A percentile compares a stretch with the other conserved stretches of the same genome.
phyloP scores from a whole-genome alignment of 2,329 filamentous ascomycete genomes.

The Neonectria faginata region DNA sequence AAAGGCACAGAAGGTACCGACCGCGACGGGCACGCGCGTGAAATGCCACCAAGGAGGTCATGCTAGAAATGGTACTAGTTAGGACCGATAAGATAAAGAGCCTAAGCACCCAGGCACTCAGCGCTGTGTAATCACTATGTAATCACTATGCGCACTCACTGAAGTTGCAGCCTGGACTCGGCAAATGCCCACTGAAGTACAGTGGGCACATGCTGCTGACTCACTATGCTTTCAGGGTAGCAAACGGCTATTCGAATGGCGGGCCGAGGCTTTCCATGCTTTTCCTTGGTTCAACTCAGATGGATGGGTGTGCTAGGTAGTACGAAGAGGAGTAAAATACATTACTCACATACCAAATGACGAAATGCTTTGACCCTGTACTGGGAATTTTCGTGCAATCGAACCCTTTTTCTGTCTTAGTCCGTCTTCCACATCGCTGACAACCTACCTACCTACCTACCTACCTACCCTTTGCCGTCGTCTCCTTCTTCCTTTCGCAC shows the following conservation, averaged over 20 bases:
- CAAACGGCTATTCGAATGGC: not conserved
- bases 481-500: slow-evolving; percentile 4
- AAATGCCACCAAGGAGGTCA: not conserved
- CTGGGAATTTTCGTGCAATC: not conserved
- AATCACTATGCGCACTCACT: not conserved
- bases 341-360: slow-evolving; percentile 25
- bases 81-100: slow-evolving; percentile 27
- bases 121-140: not conserved
- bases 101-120: not conserved
- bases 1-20: slow-evolving; percentile 17
- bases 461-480: not conserved
- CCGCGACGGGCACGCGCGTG: not conserved
- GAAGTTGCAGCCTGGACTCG: not conserved
- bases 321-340: slow-evolving; percentile 1
- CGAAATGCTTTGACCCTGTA: slow-evolving; percentile 10
- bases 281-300: not conserved
- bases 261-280: slow-evolving; percentile 41
- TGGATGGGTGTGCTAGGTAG: not conserved
- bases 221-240: not conserved
- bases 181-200: not conserved
- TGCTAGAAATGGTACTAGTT: not conserved
- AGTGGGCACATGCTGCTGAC: not conserved
- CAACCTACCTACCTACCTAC: too few species aligned
- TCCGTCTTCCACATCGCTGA: not conserved
- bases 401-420: not conserved